Evolutionary conservation across 2,329 filamentous ascomycete species (phyloP).

Genomic region (Exutisphaerella laricina): DNA sequence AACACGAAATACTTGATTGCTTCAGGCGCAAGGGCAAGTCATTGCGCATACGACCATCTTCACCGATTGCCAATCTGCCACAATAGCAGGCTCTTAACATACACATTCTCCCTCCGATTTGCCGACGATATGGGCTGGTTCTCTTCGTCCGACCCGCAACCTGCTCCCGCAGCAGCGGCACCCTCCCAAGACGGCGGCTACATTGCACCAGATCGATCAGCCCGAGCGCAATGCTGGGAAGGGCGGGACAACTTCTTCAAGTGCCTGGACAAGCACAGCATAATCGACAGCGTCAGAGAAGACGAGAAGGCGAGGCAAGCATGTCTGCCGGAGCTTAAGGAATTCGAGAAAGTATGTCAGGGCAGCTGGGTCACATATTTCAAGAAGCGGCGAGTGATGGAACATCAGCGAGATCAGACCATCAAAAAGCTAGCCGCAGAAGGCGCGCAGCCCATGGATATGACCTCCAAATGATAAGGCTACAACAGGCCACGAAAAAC

Average conservation of each 20-base stretch:
- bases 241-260: slow-evolving; percentile 80
- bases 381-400: slow-evolving; percentile 91
- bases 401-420: slow-evolving; percentile 76
- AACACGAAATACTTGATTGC: too few species aligned
- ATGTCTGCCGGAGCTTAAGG: slow-evolving; percentile 55
- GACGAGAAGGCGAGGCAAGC: slow-evolving; percentile 48
- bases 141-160: slow-evolving; percentile 25
- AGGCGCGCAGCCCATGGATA: slow-evolving; percentile 33
- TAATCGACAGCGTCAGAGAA: slow-evolving; percentile 65
- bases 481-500: too few species aligned
- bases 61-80: too few species aligned
- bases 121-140: slow-evolving; percentile 36
- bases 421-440: slow-evolving; percentile 61
- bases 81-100: too few species aligned
- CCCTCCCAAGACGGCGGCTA: slow-evolving; percentile 52
- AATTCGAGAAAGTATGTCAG: slow-evolving; percentile 81
- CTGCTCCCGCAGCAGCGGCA: slow-evolving; percentile 25
- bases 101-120: too few species aligned
- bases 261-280: slow-evolving; percentile 75
- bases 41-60: too few species aligned
- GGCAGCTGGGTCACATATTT: slow-evolving; percentile 97
- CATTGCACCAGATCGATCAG: slow-evolving; percentile 77
- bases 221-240: slow-evolving; percentile 82
- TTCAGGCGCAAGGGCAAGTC: too few species aligned
- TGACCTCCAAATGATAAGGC: slow-evolving; percentile 7